phyloP scores from a whole-genome alignment of 345 rosid genomes.

The Erodium maritimum region DNA sequence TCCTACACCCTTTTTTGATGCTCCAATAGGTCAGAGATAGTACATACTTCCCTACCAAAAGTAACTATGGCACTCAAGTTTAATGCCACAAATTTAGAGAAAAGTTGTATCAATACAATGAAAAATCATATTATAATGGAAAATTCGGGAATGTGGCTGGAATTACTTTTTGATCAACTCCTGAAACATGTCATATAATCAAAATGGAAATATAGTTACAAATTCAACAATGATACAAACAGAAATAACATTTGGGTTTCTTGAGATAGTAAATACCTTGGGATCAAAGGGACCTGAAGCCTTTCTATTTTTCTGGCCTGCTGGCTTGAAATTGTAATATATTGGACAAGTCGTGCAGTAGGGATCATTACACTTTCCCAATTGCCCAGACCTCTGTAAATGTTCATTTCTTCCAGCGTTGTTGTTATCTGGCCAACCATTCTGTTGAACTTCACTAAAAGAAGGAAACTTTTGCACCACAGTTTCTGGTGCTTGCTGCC shows the following conservation, averaged over 20 bases:
- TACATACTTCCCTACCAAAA: too few relatives aligned
- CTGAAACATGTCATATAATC: neutral
- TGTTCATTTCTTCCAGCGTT: conserved; percentile 48
- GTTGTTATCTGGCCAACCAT: conserved; percentile 23
- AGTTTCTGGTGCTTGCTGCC: conserved; percentile 15
- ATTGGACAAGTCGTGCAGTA: conserved; percentile 88
- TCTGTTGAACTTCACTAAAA: conserved; percentile 25
- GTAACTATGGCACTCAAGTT: too few relatives aligned
- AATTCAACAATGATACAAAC: neutral
- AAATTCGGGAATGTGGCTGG: too few relatives aligned
- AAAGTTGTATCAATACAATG: too few relatives aligned
- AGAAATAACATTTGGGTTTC: neutral
- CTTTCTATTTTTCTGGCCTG: conserved; percentile 23
- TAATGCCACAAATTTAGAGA: too few relatives aligned
- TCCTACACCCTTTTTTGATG: too few relatives aligned
- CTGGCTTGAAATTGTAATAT: conserved; percentile 33
- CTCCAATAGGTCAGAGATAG: too few relatives aligned
- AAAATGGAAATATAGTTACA: neutral
- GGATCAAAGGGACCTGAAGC: conserved; percentile 44
- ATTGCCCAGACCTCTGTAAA: conserved; percentile 68
- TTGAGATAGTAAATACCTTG: conserved; percentile 22
- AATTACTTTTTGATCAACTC: neutral
- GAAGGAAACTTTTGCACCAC: conserved; percentile 8
- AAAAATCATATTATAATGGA: too few relatives aligned
- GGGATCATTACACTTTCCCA: conserved; percentile 85